Conservation (phyloP, 2,329 filamentous ascomycete genomes). For the Phaeomoniella chlamydospora region DNA sequence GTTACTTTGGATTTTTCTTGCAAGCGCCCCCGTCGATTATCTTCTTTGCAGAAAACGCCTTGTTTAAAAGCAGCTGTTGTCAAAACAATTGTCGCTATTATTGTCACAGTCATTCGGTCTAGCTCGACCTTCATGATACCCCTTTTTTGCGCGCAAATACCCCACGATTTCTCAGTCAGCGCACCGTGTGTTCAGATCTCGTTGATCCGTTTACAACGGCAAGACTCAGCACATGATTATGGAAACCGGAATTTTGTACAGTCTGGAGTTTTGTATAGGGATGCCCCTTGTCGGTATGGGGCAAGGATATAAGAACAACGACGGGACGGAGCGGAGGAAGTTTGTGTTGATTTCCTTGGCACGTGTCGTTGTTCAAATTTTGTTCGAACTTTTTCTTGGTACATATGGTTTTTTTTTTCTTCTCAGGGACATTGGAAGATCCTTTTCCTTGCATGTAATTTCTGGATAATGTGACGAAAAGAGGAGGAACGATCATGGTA, state of each 20-base stretch:
- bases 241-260: neutral
- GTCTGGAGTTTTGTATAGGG: neutral
- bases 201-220: neutral
- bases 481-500: neutral
- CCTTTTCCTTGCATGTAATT: neutral
- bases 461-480: too few species aligned
- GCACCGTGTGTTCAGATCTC: too few species aligned
- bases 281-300: neutral
- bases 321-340: neutral
- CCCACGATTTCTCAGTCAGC: too few species aligned
- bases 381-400: neutral
- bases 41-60: neutral
- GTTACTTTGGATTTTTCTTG: neutral
- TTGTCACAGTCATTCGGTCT: neutral
- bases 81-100: neutral
- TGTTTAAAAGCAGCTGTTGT: neutral
- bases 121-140: neutral
- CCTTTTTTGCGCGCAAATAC: neutral
- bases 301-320: neutral
- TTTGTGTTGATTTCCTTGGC: slow-evolving; percentile 3
- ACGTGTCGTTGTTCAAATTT: slow-evolving; percentile 4
- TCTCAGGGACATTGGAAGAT: neutral
- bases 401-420: neutral
- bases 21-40: neutral
- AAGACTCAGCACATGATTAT: neutral